Evolutionary conservation across 2,329 filamentous ascomycete genomes (phyloP), one percentile per base, ranked within the genome.

Genomic region (Cladorrhinum sp.): DNA sequence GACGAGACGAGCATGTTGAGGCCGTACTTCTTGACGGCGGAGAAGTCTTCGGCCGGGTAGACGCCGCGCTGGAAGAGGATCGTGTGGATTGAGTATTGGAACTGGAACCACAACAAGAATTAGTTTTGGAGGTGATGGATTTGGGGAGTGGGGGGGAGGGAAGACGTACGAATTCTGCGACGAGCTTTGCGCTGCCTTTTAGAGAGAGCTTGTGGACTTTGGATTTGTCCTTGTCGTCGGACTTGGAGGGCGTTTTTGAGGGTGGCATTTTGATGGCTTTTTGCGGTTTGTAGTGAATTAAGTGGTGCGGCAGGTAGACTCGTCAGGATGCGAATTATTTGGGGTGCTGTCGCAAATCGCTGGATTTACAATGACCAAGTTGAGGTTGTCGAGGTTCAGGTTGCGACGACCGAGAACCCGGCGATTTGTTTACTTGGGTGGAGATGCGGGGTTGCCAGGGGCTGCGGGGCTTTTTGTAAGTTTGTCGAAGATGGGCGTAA

Each of bases 21-120:
- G 70, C 95, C 95, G 88, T 99, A 99, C 79, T 99, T 99, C 80
- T 99, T 99, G 71, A 99, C 93, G 45, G 92, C 89, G 67, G 90
- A 91, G 74, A 99, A 99, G 79, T 99, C 95, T 72, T 99, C 95
- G 56, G 95, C 92, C 24, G 95, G 95, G 76, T 99, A 90, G 66
- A 90, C 86, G 62, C 86, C 87, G 71, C 87, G 85, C 76, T 98
- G 93, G 77, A 96, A 97, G 56, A 99, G 81, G 61, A 99, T 98
- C 0, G 93, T 96, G 72, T 99, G 95, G 73, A 98, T 97, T 1
- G 92, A 97, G 76, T 96, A 99, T 81, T 99, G 92, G 73, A 99
- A 99, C 85, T 90, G 69, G 32, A 16, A 36, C n/a, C n/a, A n/a
- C 16, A 9, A 22, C 5, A 36, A 8, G 20, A 41, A 13, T 32